Evolutionary conservation across 2,329 filamentous ascomycete species (phyloP), one percentile per base, ranked within the genome.

Genomic region (Basipetospora sp.): DNA sequence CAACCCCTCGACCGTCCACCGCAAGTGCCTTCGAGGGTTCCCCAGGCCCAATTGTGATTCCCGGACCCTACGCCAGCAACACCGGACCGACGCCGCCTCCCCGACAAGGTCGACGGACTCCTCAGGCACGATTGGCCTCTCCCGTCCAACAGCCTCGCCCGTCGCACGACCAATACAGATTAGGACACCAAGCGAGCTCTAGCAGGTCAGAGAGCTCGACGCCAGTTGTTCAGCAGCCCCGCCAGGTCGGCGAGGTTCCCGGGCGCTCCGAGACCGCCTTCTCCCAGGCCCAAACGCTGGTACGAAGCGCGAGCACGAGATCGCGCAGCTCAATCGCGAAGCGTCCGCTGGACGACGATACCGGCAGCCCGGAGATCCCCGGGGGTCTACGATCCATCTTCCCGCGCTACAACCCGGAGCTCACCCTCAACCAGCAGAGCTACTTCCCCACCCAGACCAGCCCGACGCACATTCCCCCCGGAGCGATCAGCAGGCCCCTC

Each of bases 361-460:
- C 52, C 2, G 32, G 42, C 11, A 41, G 50, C 4, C 43, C 52
- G 31, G 52, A 51, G 36, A 53, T 44, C 42, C 58, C 32, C 55
- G 63, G 20, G 5, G 59, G 67, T 0, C 66, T 81, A 47, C 69
- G 71, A 22, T 86, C 80, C 17, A 85, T 87, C 48, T 87, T 87
- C 48, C 81, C 81, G 6, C 67, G 70, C 20, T 86, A 85, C 51
- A 76, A 87, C 48, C 77, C 74, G 3, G 68, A 67, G 1, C 52
- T 83, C 17, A 64, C 79, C 4, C 65, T 84, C 3, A 65, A 74
- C 39, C 71, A 74, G 41, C 81, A 87, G 50, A 58, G 71, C 33
- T 86, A 87, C 56, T 79, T 69, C 34, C 79, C 80, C 3, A 77
- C 72, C 1, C 73, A 79, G 50, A 58, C 67, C 39, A 74, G 70